Evolutionary conservation across 768 basidiomycete species (phyloP).

Genomic region (Phylloporus arenicola): DNA sequence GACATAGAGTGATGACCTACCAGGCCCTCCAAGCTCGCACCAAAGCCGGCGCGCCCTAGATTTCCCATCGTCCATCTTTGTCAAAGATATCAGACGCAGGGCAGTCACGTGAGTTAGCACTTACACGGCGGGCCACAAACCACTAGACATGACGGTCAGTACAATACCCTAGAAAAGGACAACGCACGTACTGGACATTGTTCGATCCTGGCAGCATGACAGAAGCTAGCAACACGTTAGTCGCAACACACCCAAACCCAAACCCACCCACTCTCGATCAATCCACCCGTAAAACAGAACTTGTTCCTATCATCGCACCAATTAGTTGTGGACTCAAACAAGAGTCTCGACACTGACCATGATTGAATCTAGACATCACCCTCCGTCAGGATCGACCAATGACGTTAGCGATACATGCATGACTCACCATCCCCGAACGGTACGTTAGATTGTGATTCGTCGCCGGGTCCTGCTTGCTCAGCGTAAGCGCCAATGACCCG

Average conservation of each 20-base stretch:
- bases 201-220: constrained; percentile 40
- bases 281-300: constrained; percentile 78
- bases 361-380: constrained; percentile 26
- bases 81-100: constrained; percentile 5
- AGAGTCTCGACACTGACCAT: constrained; percentile 15
- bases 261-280: constrained; percentile 44
- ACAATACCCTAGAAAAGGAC: neutral
- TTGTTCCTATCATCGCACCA: constrained; percentile 41
- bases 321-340: neutral
- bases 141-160: constrained; percentile 23
- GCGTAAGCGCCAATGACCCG: constrained; percentile 47
- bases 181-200: constrained; percentile 29
- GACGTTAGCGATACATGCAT: neutral
- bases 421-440: constrained; percentile 35
- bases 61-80: constrained; percentile 54
- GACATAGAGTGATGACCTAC: constrained; percentile 34
- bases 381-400: constrained; percentile 19
- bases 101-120: constrained; percentile 3
- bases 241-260: neutral
- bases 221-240: constrained; percentile 23
- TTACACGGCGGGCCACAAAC: constrained; percentile 47
- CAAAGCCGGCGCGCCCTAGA: constrained; percentile 46
- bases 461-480: constrained; percentile 38
- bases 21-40: constrained; percentile 57
- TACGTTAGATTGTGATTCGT: constrained; percentile 46